A percentile compares a stretch with the other conserved stretches of the same genome.
Conservation (phyloP, 192 early-diverging fungal species). For the Spizellomyces punctatus region DNA sequence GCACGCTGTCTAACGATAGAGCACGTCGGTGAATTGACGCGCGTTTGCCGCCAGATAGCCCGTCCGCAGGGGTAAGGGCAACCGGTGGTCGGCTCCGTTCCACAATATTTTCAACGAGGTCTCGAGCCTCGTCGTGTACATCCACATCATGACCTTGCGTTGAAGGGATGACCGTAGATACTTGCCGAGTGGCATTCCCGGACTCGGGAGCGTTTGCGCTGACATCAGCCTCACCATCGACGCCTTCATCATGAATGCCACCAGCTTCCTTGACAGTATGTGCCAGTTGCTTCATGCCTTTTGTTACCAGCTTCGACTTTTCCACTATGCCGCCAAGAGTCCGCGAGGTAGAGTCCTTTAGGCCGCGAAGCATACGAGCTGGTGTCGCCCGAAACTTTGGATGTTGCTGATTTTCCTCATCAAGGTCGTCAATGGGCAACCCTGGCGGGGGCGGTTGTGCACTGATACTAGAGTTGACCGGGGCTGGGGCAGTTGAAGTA, state of each 20-base stretch:
- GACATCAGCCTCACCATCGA: background rate
- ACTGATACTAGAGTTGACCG: too few species aligned
- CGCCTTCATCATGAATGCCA: background rate
- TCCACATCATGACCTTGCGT: too few species aligned
- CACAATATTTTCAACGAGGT: background rate
- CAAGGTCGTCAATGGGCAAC: too few species aligned
- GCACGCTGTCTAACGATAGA: conserved; percentile 9
- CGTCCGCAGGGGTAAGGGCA: background rate
- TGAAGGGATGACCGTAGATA: too few species aligned
- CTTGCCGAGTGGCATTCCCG: background rate
- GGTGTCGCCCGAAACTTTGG: background rate
- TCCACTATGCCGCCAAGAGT: conserved; percentile 41
- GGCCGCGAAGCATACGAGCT: conserved; percentile 23
- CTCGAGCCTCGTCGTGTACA: background rate
- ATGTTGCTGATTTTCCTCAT: conserved; percentile 3
- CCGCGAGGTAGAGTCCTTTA: conserved; percentile 33
- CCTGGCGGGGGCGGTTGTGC: too few species aligned
- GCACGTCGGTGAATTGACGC: conserved; percentile 10
- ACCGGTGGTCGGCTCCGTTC: background rate
- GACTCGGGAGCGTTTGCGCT: background rate
- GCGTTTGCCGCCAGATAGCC: background rate
- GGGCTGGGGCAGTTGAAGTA: too few species aligned
- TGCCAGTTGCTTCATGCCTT: conserved; percentile 32
- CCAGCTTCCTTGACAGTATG: conserved; percentile 9
- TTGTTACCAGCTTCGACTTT: conserved; percentile 25